Conservation (phyloP, 345 rosid genomes). For the Mangifera indica region DNA sequence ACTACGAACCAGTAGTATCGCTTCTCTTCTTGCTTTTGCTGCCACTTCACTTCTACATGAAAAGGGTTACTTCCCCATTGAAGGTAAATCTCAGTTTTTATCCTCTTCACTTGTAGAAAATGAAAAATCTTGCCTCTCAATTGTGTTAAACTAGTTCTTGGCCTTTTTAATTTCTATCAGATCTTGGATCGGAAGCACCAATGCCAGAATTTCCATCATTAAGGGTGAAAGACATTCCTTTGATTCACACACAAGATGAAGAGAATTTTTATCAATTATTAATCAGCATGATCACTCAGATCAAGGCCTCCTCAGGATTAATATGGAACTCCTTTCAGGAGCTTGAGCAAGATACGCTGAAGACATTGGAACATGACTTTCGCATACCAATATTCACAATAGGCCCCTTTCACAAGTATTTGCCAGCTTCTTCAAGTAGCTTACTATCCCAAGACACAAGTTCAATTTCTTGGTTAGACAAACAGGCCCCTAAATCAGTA, state of each 20-base stretch:
- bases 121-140: neutral
- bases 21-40: conserved; percentile 28
- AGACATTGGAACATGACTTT: neutral
- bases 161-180: conserved; percentile 25
- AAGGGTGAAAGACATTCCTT: conserved; percentile 47
- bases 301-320: conserved; percentile 43
- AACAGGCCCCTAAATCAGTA: conserved; percentile 41
- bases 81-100: conserved; percentile 25
- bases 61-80: conserved; percentile 29
- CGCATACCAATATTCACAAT: no score
- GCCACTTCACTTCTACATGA: conserved; percentile 23
- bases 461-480: conserved; percentile 44
- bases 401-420: neutral
- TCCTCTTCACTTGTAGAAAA: neutral
- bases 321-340: conserved; percentile 44
- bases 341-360: conserved; percentile 1
- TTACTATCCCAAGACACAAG: conserved; percentile 24
- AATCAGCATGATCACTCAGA: conserved; percentile 22
- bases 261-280: conserved; percentile 14
- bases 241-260: conserved; percentile 15
- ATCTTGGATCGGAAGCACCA: conserved; percentile 32
- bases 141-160: no score
- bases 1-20: conserved; percentile 37
- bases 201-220: conserved; percentile 43
- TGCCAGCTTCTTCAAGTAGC: conserved; percentile 31